phyloP scores from a whole-genome alignment of 345 rosid genomes.

The Gossypium herbaceum region DNA sequence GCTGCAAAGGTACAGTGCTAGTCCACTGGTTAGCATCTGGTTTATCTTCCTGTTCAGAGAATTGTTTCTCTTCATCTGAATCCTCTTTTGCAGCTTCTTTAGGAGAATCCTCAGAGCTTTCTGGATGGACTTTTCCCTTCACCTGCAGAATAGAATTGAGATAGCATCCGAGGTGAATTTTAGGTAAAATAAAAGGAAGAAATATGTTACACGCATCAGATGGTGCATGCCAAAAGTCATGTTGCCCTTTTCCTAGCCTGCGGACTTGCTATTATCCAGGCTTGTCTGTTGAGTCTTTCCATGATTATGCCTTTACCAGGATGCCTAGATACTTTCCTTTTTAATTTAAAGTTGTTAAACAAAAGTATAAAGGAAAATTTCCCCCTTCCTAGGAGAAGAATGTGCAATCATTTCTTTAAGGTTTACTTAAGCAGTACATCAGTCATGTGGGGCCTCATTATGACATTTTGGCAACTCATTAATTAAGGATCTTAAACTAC shows the following conservation, averaged over 20 bases:
- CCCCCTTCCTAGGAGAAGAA: neutral
- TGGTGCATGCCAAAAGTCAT: neutral
- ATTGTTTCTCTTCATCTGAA: constrained; percentile 48
- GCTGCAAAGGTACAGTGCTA: constrained; percentile 32
- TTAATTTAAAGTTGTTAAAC: neutral
- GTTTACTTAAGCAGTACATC: neutral
- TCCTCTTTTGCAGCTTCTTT: constrained; percentile 44
- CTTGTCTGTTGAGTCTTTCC: neutral
- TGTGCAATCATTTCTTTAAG: neutral
- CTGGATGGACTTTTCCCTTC: constrained; percentile 46
- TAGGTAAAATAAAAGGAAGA: neutral
- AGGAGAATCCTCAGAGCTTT: constrained; percentile 39
- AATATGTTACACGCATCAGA: neutral
- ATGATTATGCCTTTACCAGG: neutral
- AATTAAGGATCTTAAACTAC: neutral
- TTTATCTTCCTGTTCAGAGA: constrained; percentile 33
- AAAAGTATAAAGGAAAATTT: neutral
- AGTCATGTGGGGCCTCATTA: neutral
- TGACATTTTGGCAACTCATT: neutral
- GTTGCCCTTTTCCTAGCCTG: neutral
- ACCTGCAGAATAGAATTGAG: constrained; percentile 40
- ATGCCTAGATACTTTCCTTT: neutral
- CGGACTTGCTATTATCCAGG: neutral
- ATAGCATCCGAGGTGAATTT: constrained; percentile 3
- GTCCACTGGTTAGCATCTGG: constrained; percentile 36